These are phyloP conservation scores for Madurella mycetomatis DNA, from an alignment of 2,329 filamentous ascomycete species.

Conservation along the genomic window DNA sequence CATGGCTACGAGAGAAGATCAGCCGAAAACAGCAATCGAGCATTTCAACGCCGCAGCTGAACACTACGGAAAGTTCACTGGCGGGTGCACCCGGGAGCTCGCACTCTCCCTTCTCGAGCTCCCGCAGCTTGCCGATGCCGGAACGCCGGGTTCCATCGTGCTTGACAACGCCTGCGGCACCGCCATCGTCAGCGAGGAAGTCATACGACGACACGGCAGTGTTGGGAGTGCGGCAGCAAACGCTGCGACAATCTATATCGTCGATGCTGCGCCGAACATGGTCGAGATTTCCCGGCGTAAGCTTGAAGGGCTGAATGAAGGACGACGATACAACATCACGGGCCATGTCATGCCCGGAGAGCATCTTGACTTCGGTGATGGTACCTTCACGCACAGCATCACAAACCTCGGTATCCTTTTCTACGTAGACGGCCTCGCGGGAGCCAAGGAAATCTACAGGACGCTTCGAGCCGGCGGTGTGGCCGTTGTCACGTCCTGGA, in stretches of 20 bases:
- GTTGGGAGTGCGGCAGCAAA: neutral
- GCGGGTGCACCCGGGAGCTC: constrained; percentile 21
- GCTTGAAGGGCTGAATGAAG: neutral
- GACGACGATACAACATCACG: neutral
- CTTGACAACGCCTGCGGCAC: constrained; percentile 31
- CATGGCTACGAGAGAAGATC: no score
- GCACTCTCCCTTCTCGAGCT: constrained; percentile 11
- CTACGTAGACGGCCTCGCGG: constrained; percentile 29
- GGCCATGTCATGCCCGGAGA: constrained; percentile 24
- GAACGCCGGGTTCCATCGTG: constrained; percentile 8
- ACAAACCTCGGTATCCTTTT: constrained; percentile 39
- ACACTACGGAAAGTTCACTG: constrained; percentile 19
- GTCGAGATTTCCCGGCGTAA: constrained; percentile 19
- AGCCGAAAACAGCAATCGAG: neutral
- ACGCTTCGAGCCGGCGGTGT: constrained; percentile 35
- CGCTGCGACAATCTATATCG: constrained; percentile 3
- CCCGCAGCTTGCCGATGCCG: neutral
- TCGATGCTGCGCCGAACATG: constrained; percentile 24
- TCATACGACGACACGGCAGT: neutral
- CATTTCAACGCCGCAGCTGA: constrained; percentile 6
- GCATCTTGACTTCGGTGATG: constrained; percentile 26
- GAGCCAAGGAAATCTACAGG: constrained; percentile 34
- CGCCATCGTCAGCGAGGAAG: constrained; percentile 19
- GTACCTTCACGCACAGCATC: constrained; percentile 35
- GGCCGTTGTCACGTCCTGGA: constrained; percentile 34